Evolutionary conservation across 2,329 filamentous ascomycete genomes (phyloP).

Genomic region (Colletotrichum spinosum): DNA sequence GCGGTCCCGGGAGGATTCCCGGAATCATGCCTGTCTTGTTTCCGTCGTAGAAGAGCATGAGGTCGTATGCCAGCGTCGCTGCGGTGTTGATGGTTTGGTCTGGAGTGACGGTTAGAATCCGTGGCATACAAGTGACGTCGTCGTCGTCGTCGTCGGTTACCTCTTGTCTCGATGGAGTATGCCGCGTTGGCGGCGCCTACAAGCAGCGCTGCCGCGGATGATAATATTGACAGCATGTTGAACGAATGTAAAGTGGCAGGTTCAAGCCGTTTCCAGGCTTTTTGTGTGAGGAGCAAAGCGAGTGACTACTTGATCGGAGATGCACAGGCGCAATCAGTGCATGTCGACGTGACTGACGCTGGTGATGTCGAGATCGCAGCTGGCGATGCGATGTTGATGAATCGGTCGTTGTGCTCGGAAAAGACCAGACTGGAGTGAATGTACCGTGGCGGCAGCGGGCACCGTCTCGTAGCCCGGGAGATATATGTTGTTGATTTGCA

Average conservation of each 20-base stretch:
- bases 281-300: neutral
- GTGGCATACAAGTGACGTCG: neutral
- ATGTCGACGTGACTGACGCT: neutral
- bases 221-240: slow-evolving; percentile 16
- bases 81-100: slow-evolving; percentile 54
- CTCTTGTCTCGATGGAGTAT: slow-evolving; percentile 33
- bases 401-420: too few relatives aligned
- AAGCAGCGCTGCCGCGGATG: slow-evolving; percentile 23
- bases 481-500: too few relatives aligned
- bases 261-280: slow-evolving; percentile 5
- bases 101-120: slow-evolving; percentile 30
- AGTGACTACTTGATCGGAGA: neutral
- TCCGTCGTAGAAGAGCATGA: slow-evolving; percentile 60
- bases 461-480: too few relatives aligned
- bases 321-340: neutral
- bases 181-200: slow-evolving; percentile 8
- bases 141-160: slow-evolving; percentile 1
- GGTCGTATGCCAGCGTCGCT: slow-evolving; percentile 54
- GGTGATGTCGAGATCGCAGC: too few relatives aligned
- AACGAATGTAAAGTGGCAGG: slow-evolving; percentile 5
- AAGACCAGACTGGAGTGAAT: neutral
- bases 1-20: slow-evolving; percentile 62
- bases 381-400: too few relatives aligned
- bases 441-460: neutral
- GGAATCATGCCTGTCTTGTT: slow-evolving; percentile 57